Percentiles rank a stretch among this genome's conserved stretches.
Evolutionary conservation across 306 rosid genomes (phyloP).

Genomic region (Cicer arietinum): DNA sequence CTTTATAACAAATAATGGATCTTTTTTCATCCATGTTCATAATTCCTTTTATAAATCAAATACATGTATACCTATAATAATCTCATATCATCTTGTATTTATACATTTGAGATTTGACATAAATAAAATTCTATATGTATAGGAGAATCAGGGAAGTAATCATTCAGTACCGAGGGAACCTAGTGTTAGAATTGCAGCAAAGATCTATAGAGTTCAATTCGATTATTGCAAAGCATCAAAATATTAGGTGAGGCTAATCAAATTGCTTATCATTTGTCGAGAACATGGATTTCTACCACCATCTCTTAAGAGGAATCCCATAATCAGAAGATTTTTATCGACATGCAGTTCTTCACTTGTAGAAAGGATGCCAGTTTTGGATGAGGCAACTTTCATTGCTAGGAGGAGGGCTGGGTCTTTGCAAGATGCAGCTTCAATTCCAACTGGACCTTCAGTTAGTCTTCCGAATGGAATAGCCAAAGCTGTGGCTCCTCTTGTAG

Average conservation of each 20-base stretch:
- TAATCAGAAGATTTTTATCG: constrained; percentile 7
- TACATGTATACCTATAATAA: constrained; percentile 15
- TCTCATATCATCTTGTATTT: constrained; percentile 29
- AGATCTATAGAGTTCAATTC: constrained; percentile 90
- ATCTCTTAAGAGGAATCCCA: constrained; percentile 7
- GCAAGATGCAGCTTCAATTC: constrained; percentile 58
- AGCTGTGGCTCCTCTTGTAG: constrained; percentile 79
- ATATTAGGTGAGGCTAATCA: constrained; percentile 68
- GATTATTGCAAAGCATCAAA: constrained; percentile 76
- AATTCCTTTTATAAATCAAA: constrained; percentile 5
- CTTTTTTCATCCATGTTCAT: constrained; percentile 31
- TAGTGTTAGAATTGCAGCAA: constrained; percentile 97
- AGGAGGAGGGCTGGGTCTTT: constrained; percentile 77
- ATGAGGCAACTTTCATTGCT: constrained; percentile 80
- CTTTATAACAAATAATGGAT: constrained; percentile 27
- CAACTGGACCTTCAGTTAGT: constrained; percentile 64
- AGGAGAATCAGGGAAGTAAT: constrained; percentile 87
- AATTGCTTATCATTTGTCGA: constrained; percentile 25
- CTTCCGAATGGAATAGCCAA: constrained; percentile 84
- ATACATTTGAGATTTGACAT: constrained; percentile 20
- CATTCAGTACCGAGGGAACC: constrained; percentile 78
- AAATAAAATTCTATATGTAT: constrained; percentile 17
- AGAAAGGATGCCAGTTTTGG: constrained; percentile 98
- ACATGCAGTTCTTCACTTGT: constrained; percentile 75
- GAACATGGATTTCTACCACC: constrained; percentile 29